These are phyloP conservation scores for Leishmania amazonensis DNA, from an alignment of 208 protist genomes.

Conservation along the genomic window DNA sequence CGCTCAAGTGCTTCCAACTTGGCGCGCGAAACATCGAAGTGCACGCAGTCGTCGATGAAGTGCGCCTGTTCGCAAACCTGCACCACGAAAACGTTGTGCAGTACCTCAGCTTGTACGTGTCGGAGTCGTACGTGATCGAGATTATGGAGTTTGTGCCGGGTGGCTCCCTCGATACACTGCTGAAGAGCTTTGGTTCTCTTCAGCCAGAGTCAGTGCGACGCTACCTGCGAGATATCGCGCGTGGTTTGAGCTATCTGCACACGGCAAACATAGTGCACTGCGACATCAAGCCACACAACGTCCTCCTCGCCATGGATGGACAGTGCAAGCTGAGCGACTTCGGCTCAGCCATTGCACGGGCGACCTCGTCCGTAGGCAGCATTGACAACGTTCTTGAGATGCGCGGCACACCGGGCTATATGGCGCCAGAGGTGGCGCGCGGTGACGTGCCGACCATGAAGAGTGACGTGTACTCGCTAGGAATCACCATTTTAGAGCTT, in stretches of 20 bases:
- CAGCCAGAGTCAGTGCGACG: conserved; percentile 40
- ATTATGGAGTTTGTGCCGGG: conserved; percentile 87
- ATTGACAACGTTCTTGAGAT: conserved; percentile 65
- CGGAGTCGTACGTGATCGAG: conserved; percentile 58
- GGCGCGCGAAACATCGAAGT: conserved; percentile 53
- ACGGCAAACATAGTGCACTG: conserved; percentile 73
- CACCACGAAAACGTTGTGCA: conserved; percentile 86
- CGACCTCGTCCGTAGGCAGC: conserved; percentile 38
- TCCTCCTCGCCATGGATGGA: conserved; percentile 82
- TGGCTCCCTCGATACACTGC: conserved; percentile 69
- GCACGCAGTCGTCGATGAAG: conserved; percentile 55
- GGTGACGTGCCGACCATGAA: conserved; percentile 55
- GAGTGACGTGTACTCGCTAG: conserved; percentile 74
- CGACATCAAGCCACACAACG: conserved; percentile 88
- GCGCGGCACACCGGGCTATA: conserved; percentile 81
- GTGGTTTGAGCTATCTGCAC: conserved; percentile 81
- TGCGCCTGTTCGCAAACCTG: conserved; percentile 61
- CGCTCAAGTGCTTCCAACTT: conserved; percentile 77
- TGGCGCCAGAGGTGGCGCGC: conserved; percentile 72
- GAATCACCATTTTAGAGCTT: conserved; percentile 62
- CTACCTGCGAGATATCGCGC: conserved; percentile 70
- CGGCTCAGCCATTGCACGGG: conserved; percentile 59
- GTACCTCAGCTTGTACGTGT: conserved; percentile 69
- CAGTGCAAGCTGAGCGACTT: conserved; percentile 87
- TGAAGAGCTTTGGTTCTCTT: conserved; percentile 64